Conservation (phyloP, 2,329 filamentous ascomycete species). For the Diplocarpon mali region DNA sequence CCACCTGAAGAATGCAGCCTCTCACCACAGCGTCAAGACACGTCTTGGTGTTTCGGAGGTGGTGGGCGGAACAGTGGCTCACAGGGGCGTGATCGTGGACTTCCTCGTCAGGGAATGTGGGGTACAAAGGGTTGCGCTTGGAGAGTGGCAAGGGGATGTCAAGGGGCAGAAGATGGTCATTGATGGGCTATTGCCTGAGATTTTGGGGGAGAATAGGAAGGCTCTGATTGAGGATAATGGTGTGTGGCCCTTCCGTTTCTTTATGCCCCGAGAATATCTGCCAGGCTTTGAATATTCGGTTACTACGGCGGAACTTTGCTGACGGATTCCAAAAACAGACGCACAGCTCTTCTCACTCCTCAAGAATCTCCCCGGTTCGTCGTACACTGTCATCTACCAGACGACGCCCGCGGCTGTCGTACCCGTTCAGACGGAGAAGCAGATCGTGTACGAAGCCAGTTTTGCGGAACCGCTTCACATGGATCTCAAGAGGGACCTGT, state of each 20-base stretch:
- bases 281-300: too few species aligned
- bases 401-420: slow-evolving; percentile 41
- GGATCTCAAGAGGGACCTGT: slow-evolving; percentile 56
- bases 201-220: slow-evolving; percentile 32
- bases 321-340: slow-evolving; percentile 14
- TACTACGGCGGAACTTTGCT: too few species aligned
- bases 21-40: slow-evolving; percentile 12
- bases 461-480: slow-evolving; percentile 54
- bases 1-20: slow-evolving; percentile 32
- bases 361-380: slow-evolving; percentile 25
- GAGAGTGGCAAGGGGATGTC: background rate
- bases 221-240: slow-evolving; percentile 36
- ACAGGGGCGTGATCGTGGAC: slow-evolving; percentile 31
- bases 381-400: slow-evolving; percentile 68
- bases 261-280: background rate
- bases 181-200: slow-evolving; percentile 34
- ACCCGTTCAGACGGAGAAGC: background rate
- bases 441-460: slow-evolving; percentile 47
- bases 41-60: slow-evolving; percentile 41
- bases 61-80: slow-evolving; percentile 34
- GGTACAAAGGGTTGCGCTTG: slow-evolving; percentile 21
- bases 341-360: slow-evolving; percentile 25
- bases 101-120: slow-evolving; percentile 39
- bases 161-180: slow-evolving; percentile 18
- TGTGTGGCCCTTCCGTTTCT: slow-evolving; percentile 23